Percentiles rank a stretch among this genome's conserved stretches.
Conservation (phyloP, 352 stramenopile genomes). For the Globisporangium paroecandrum region DNA sequence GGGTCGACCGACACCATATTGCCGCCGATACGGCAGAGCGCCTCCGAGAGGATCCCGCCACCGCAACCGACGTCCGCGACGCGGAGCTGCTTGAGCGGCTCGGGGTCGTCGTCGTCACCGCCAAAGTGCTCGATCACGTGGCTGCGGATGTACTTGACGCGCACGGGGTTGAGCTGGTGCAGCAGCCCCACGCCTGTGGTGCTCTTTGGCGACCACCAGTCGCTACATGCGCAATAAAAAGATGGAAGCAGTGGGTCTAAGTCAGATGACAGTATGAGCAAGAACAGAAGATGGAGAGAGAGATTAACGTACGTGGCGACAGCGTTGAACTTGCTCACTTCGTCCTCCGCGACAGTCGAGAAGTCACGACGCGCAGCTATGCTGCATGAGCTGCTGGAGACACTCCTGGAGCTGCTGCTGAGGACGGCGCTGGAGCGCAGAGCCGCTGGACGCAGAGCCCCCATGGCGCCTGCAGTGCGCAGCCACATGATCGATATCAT, state of each 20-base stretch:
- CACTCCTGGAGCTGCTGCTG: not conserved
- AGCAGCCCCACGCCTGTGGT: conserved; percentile 70
- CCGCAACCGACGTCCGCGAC: conserved; percentile 79
- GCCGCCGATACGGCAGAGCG: conserved; percentile 73
- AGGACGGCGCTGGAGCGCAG: not conserved
- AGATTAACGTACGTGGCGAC: conserved; percentile 55
- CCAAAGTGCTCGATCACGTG: conserved; percentile 68
- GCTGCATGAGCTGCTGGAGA: not conserved
- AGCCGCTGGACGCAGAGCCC: not conserved
- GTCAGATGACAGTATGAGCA: not conserved
- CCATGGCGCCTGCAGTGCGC: not conserved
- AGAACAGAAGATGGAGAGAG: not conserved
- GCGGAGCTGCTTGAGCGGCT: conserved; percentile 48
- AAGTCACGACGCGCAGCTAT: conserved; percentile 10
- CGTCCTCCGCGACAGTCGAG: conserved; percentile 69
- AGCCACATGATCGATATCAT: not conserved
- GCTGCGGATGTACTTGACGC: conserved; percentile 80
- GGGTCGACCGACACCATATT: conserved; percentile 73
- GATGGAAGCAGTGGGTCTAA: not conserved
- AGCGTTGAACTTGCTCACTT: conserved; percentile 82
- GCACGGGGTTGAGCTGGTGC: conserved; percentile 82
- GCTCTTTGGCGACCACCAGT: conserved; percentile 81
- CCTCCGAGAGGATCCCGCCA: conserved; percentile 80
- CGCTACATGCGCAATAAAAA: conserved; percentile 29
- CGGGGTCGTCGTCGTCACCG: conserved; percentile 38